Conservation (phyloP, 257 asterid species). For the Lantana camara region DNA sequence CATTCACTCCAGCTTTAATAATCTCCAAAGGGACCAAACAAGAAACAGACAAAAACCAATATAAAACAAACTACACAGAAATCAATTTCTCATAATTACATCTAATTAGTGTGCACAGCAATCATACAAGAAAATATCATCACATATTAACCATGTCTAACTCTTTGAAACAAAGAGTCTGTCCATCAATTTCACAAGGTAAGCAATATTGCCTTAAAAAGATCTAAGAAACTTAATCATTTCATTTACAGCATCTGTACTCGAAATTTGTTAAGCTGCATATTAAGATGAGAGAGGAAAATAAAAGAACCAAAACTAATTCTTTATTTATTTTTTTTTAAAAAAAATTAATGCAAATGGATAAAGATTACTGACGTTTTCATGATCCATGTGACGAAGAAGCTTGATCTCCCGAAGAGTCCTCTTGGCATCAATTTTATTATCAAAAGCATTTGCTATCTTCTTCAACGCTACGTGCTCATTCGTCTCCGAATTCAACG, state of each 20-base stretch:
- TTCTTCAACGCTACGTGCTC: constrained; percentile 96
- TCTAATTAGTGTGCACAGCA: constrained; percentile 12
- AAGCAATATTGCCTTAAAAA: constrained; percentile 4
- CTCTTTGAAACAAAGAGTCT: background rate
- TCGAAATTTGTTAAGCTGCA: background rate
- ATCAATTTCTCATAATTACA: constrained; percentile 4
- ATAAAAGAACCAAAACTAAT: background rate
- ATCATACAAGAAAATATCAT: background rate
- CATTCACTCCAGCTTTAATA: constrained; percentile 1
- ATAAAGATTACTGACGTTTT: constrained; percentile 66
- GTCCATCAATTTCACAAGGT: background rate
- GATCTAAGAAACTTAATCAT: background rate
- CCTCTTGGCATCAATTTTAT: constrained; percentile 94
- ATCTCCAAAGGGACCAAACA: constrained; percentile 10
- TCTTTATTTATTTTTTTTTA: too few species aligned
- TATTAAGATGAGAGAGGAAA: background rate
- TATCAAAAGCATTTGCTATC: constrained; percentile 95
- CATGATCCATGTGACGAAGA: constrained; percentile 99
- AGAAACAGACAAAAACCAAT: constrained; percentile 1
- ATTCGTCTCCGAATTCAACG: constrained; percentile 90
- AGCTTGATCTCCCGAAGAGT: constrained; percentile 99
- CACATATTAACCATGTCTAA: background rate
- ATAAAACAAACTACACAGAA: background rate
- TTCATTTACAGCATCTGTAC: background rate
- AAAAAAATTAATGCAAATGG: background rate